Conservation (phyloP, 176 grass and related monocot genomes). For the Dactylis glomerata region DNA sequence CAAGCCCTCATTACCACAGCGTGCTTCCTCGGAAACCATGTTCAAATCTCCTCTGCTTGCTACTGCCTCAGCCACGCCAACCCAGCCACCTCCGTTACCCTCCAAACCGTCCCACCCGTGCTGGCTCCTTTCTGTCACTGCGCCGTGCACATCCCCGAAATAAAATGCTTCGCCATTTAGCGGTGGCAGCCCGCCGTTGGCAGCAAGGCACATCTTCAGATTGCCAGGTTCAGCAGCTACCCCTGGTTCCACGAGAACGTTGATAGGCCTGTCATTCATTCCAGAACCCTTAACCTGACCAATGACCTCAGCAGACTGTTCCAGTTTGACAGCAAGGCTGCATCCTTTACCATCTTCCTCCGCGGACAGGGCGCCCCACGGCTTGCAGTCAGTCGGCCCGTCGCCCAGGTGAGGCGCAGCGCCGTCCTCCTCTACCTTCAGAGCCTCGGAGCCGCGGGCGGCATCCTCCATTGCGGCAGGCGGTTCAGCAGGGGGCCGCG, state of each 20-base stretch:
- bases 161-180: not conserved
- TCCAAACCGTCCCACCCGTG: not conserved
- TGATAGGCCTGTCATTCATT: not conserved
- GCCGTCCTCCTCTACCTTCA: not conserved
- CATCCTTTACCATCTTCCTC: not conserved
- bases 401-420: not conserved
- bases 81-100: not conserved
- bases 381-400: not conserved
- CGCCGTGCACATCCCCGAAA: not conserved
- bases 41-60: not conserved
- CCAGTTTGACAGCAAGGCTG: not conserved
- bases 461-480: slow-evolving; percentile 32
- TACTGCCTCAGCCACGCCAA: not conserved
- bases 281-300: slow-evolving; percentile 2
- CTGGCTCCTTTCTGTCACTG: not conserved
- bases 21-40: not conserved
- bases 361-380: not conserved
- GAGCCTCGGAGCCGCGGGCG: not conserved
- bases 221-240: not conserved
- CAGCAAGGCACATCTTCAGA: slow-evolving; percentile 9
- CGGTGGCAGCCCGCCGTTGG: not conserved
- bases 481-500: slow-evolving; percentile 23
- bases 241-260: not conserved
- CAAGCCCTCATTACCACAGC: not conserved
- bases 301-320: not conserved